Evolutionary conservation across 352 stramenopile genomes (phyloP).

Genomic region (Pythium guiyangense): DNA sequence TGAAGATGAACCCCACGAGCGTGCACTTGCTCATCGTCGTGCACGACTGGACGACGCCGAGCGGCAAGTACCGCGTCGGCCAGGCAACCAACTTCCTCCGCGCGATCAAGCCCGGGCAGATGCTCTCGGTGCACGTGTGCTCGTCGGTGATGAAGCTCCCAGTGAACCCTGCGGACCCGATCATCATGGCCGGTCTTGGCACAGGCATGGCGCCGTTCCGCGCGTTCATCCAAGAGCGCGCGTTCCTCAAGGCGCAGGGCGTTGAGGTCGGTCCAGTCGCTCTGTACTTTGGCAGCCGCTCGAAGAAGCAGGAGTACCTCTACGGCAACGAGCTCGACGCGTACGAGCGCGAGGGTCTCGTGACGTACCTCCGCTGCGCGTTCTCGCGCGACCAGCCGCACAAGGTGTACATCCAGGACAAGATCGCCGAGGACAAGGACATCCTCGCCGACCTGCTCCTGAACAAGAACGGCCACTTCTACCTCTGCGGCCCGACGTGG

Average conservation of each 20-base stretch:
- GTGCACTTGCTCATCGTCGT: slow-evolving; percentile 86
- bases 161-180: slow-evolving; percentile 55
- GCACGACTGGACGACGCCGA: slow-evolving; percentile 82
- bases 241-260: slow-evolving; percentile 58
- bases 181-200: slow-evolving; percentile 85
- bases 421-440: slow-evolving; percentile 78
- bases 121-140: slow-evolving; percentile 64
- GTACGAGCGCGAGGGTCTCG: slow-evolving; percentile 77
- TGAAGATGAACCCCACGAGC: slow-evolving; percentile 79
- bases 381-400: slow-evolving; percentile 88
- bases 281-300: slow-evolving; percentile 95
- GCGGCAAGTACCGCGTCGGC: slow-evolving; percentile 57
- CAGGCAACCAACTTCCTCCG: slow-evolving; percentile 65
- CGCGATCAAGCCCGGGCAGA: slow-evolving; percentile 35
- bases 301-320: slow-evolving; percentile 92
- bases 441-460: slow-evolving; percentile 69
- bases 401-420: slow-evolving; percentile 90
- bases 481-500: slow-evolving; percentile 83
- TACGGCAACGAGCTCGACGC: slow-evolving; percentile 91
- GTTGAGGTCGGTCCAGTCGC: slow-evolving; percentile 73
- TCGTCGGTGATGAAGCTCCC: slow-evolving; percentile 82
- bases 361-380: slow-evolving; percentile 80
- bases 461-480: slow-evolving; percentile 80
- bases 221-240: slow-evolving; percentile 88
- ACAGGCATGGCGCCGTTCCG: slow-evolving; percentile 90